These are phyloP conservation scores for Cicer cuneatum DNA, from an alignment of 306 rosid species.

Conservation along the genomic window DNA sequence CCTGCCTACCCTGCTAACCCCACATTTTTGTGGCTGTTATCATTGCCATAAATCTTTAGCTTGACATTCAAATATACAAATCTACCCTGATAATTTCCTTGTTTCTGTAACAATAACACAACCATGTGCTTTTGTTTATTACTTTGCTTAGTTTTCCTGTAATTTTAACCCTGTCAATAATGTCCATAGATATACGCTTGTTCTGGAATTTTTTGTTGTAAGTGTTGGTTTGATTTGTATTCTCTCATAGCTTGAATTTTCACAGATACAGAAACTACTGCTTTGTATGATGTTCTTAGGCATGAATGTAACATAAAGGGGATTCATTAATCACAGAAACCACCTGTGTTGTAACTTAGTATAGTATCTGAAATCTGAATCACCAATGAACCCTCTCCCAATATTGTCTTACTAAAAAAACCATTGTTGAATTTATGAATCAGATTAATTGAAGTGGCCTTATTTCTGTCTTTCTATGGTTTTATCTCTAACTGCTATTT, in stretches of 20 bases:
- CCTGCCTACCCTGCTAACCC: not conserved
- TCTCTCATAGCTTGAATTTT: not conserved
- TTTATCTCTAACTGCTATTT: constrained; percentile 26
- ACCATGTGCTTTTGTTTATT: constrained; percentile 10
- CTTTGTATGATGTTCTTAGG: constrained; percentile 10
- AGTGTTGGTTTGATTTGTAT: not conserved
- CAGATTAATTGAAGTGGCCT: constrained; percentile 22
- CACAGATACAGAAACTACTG: not conserved
- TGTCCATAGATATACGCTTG: not conserved
- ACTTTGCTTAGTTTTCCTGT: constrained; percentile 4
- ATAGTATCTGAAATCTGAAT: constrained; percentile 4
- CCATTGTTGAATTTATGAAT: constrained; percentile 16
- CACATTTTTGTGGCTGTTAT: constrained; percentile 9
- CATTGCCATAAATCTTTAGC: not conserved
- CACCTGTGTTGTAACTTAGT: not conserved
- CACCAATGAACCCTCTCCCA: constrained; percentile 7
- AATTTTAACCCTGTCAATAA: not conserved
- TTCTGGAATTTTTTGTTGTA: not conserved
- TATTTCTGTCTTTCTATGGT: constrained; percentile 32
- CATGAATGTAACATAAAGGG: not conserved
- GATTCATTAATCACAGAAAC: not conserved
- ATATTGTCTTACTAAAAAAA: not conserved
- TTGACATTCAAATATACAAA: constrained; percentile 1
- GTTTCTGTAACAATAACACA: not conserved
- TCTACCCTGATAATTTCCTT: not conserved